Percentiles rank a stretch among this genome's conserved stretches.
phyloP scores from a whole-genome alignment of 2,329 filamentous ascomycete species.

The Periconia digitata region DNA sequence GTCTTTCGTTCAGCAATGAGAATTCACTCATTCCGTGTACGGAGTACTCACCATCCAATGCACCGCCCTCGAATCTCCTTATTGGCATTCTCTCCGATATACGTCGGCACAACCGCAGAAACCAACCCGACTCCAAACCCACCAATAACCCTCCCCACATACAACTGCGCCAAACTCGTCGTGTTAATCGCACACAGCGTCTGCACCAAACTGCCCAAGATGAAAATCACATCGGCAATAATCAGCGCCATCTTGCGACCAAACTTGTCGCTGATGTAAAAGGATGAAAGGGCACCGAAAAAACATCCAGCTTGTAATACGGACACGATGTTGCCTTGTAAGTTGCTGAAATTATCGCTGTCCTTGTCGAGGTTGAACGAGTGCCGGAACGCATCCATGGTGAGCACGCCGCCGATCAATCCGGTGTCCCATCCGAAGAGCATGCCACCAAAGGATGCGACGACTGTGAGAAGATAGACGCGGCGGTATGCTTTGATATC shows the following conservation, averaged over 20 bases:
- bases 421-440: constrained; percentile 43
- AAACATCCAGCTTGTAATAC: constrained; percentile 48
- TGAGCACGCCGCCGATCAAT: constrained; percentile 30
- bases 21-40: too few species aligned
- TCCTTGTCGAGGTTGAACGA: constrained; percentile 42
- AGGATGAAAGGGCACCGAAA: constrained; percentile 47
- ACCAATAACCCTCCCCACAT: constrained; percentile 47
- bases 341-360: constrained; percentile 37
- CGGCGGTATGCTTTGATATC: constrained; percentile 45
- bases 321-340: constrained; percentile 49
- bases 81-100: constrained; percentile 50
- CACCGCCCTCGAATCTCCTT: constrained; percentile 45
- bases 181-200: constrained; percentile 41
- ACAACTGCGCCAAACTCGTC: constrained; percentile 42
- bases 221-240: constrained; percentile 46
- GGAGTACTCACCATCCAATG: constrained; percentile 36
- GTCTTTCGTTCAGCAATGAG: background rate
- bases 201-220: constrained; percentile 46
- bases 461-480: constrained; percentile 45
- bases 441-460: constrained; percentile 49
- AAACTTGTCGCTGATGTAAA: constrained; percentile 47
- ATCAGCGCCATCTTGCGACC: constrained; percentile 47
- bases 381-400: constrained; percentile 48
- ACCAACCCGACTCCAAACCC: constrained; percentile 49
- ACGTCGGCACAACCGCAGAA: constrained; percentile 47